phyloP scores from a whole-genome alignment of 768 basidiomycete species.

The Calocera cornea region DNA sequence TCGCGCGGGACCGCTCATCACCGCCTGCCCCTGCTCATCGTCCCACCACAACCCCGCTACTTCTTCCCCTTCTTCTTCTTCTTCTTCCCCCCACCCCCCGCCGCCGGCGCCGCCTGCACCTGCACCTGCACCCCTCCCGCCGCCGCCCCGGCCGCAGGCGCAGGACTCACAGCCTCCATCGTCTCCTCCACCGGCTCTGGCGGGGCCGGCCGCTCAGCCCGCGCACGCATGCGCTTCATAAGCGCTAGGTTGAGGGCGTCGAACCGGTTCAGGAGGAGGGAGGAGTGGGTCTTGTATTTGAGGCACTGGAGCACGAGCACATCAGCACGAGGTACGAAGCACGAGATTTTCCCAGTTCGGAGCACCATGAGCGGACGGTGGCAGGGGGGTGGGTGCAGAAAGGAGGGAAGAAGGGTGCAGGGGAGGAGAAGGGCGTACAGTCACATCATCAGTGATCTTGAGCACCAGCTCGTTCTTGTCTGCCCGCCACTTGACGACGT shows the following conservation, averaged over 20 bases:
- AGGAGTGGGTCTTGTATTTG: slow-evolving; percentile 91
- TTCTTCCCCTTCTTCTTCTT: slow-evolving; percentile 68
- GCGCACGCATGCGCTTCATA: slow-evolving; percentile 77
- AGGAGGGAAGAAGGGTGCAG: not conserved
- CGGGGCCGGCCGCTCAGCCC: slow-evolving; percentile 27
- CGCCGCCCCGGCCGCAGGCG: slow-evolving; percentile 26
- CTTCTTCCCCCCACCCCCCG: slow-evolving; percentile 47
- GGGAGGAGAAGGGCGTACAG: slow-evolving; percentile 39
- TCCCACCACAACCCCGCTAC: too few species aligned
- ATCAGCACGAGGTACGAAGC: not conserved
- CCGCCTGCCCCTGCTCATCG: too few species aligned
- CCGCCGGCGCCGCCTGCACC: not conserved
- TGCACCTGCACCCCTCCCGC: not conserved
- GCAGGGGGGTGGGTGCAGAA: too few species aligned
- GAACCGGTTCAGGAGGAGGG: slow-evolving; percentile 91
- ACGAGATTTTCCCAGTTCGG: not conserved
- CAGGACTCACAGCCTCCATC: slow-evolving; percentile 23
- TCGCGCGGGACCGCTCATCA: too few species aligned
- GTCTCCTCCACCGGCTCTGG: slow-evolving; percentile 14
- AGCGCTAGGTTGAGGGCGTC: slow-evolving; percentile 78
- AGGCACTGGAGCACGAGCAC: slow-evolving; percentile 50
- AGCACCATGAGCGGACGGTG: not conserved
- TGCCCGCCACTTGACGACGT: slow-evolving; percentile 82
- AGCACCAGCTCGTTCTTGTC: slow-evolving; percentile 77
- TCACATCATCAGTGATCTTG: slow-evolving; percentile 83